Base-by-base conservation (phyloP, 371 early-diverging fungal genomes). In the Parasitella parasitica region DNA sequence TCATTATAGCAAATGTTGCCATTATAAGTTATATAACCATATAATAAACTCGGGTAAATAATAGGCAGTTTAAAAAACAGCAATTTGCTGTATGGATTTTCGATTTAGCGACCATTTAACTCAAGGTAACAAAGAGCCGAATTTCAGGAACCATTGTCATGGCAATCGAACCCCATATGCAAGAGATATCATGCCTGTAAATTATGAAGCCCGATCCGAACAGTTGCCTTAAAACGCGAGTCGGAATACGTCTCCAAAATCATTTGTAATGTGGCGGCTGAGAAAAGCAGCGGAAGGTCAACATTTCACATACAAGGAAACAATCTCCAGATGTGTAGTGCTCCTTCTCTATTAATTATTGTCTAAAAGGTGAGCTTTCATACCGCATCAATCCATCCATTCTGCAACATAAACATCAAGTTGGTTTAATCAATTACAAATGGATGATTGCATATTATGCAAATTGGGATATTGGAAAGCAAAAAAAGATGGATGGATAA, bases 281-380 rank as follows among this genome's bases (percentile, higher is more conserved):
- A n/a, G n/a, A n/a, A n/a, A n/a, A n/a, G n/a, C n/a, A n/a, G 46
- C 22, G 9, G 24, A 46, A 24, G 24, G 46, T 20, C 12, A 12
- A 24, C 28, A 26, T 26, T 18, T 50, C 50, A 50, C 16, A 50
- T 50, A 50, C 50, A 50, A 50, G 30, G 30, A 13, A n/a, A 15
- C 28, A 50, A 18, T 39, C 20, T 28, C 18, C 22, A 57, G 36
- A 24, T 18, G 41, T 30, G 7, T 36, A 60, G 13, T 50, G 61
- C 43, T 56, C 69, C 64, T 68, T 68, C 69, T 68, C 69, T 68
- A 64, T 68, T 68, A 59, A 68, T 68, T 62, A 43, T 49, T 60
- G 60, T 66, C 56, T 63, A 59, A 49, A 68, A 63, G 69, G 63
- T 63, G 60, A 59, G 64, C 35, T 38, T n/a, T 37, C 18, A 54